Conservation (phyloP, 306 rosid species). For the Medicago arabica region DNA sequence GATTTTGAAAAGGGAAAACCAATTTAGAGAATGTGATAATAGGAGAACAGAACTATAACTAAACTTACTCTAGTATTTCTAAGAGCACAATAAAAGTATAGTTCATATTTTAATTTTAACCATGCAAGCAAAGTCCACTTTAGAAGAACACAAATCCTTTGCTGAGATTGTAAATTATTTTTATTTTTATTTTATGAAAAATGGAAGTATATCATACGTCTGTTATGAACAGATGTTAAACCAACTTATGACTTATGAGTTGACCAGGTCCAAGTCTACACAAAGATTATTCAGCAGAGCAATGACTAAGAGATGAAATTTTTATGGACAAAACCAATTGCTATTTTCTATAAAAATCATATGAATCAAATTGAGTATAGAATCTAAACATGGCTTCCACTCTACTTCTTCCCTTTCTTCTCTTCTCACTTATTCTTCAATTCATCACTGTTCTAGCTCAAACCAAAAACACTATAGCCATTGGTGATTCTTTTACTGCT, state of each 20-base stretch:
- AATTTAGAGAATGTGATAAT: too few relatives aligned
- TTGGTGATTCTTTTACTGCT: constrained; percentile 49
- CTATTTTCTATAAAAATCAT: neutral
- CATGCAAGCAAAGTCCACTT: too few relatives aligned
- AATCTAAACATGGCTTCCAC: constrained; percentile 29
- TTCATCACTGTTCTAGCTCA: constrained; percentile 47
- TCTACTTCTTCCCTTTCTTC: constrained; percentile 22
- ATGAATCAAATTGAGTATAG: constrained; percentile 12
- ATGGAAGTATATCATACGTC: neutral
- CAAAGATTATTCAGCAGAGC: neutral
- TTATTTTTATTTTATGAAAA: too few relatives aligned
- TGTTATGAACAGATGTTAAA: neutral
- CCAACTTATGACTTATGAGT: neutral
- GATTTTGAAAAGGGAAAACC: too few relatives aligned
- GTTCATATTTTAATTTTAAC: too few relatives aligned
- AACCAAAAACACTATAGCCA: constrained; percentile 19
- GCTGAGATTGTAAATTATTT: neutral
- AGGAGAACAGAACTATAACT: too few relatives aligned
- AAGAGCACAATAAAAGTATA: too few relatives aligned
- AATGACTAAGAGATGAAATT: neutral
- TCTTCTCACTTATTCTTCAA: constrained; percentile 30
- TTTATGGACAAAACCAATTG: neutral
- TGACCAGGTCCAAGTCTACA: neutral
- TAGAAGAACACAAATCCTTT: neutral
- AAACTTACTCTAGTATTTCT: too few relatives aligned